Percentiles rank a stretch among this genome's conserved stretches.
Evolutionary conservation across 306 rosid species (phyloP).

Genomic region (Acacia crassicarpa): DNA sequence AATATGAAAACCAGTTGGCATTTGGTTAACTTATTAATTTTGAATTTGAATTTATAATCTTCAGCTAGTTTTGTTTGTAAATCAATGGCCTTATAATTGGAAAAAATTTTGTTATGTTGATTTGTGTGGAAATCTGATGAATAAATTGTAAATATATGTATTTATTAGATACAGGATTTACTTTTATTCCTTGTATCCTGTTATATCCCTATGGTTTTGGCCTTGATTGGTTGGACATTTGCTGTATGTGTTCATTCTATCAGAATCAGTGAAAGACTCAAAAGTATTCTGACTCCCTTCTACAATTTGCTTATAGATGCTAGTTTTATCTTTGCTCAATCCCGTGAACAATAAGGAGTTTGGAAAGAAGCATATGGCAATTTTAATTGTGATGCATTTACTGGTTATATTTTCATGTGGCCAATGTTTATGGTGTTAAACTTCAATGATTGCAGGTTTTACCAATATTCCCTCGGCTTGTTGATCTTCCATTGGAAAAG

Average conservation of each 20-base stretch:
- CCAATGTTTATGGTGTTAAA: background rate
- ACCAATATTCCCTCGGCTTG: slow-evolving; percentile 90
- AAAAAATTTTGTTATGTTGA: slow-evolving; percentile 3
- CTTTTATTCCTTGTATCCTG: background rate
- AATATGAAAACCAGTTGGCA: background rate
- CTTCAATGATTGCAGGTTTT: slow-evolving; percentile 67
- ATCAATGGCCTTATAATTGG: background rate
- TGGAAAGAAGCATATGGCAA: background rate
- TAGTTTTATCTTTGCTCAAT: slow-evolving; percentile 13
- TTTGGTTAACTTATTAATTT: slow-evolving; percentile 11
- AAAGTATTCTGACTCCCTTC: background rate
- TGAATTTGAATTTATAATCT: slow-evolving; percentile 10
- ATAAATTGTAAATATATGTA: background rate
- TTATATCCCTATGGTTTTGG: background rate
- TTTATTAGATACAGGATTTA: background rate
- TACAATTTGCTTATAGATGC: background rate
- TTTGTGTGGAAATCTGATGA: background rate
- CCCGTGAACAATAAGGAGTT: background rate
- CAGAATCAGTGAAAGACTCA: background rate
- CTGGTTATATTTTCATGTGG: background rate
- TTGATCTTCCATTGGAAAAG: slow-evolving; percentile 91
- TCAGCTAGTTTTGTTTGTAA: slow-evolving; percentile 11
- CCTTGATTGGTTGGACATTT: background rate
- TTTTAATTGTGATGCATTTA: slow-evolving; percentile 1
- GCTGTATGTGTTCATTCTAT: background rate